phyloP scores from a whole-genome alignment of 2,329 filamentous ascomycete genomes.

The Fusarium guadeloupense region DNA sequence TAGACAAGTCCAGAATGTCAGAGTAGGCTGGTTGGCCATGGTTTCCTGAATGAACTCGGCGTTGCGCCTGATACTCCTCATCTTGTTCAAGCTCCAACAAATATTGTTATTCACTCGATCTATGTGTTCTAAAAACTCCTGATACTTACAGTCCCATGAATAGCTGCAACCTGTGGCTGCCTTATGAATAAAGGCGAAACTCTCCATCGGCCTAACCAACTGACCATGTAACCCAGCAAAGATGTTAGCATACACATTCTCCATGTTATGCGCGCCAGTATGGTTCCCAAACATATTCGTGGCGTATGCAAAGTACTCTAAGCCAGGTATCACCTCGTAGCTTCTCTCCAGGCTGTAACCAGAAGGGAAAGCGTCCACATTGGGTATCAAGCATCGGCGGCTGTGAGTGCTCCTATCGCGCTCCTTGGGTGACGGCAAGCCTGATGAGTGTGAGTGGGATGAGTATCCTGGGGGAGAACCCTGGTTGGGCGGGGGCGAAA shows the following conservation, averaged over 20 bases:
- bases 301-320: no score
- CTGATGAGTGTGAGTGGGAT: slow-evolving; percentile 58
- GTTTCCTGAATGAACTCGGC: slow-evolving; percentile 52
- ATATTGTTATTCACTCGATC: background rate
- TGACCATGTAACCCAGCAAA: slow-evolving; percentile 88
- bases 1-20: slow-evolving; percentile 92
- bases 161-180: slow-evolving; percentile 69
- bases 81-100: slow-evolving; percentile 58
- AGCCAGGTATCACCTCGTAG: slow-evolving; percentile 85
- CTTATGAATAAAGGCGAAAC: slow-evolving; percentile 69
- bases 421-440: slow-evolving; percentile 62
- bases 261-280: no score
- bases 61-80: slow-evolving; percentile 52
- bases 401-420: slow-evolving; percentile 55
- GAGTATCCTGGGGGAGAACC: slow-evolving; percentile 60
- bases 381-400: slow-evolving; percentile 62
- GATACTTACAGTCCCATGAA: slow-evolving; percentile 75
- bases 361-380: slow-evolving; percentile 35
- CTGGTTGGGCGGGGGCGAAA: slow-evolving; percentile 61
- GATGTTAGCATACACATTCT: no score
- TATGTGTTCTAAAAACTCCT: background rate
- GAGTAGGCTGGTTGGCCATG: slow-evolving; percentile 67
- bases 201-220: slow-evolving; percentile 84
- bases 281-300: no score
- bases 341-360: slow-evolving; percentile 62